Base-by-base conservation (phyloP, 2,329 filamentous ascomycete species). In the Hortaea werneckii region DNA sequence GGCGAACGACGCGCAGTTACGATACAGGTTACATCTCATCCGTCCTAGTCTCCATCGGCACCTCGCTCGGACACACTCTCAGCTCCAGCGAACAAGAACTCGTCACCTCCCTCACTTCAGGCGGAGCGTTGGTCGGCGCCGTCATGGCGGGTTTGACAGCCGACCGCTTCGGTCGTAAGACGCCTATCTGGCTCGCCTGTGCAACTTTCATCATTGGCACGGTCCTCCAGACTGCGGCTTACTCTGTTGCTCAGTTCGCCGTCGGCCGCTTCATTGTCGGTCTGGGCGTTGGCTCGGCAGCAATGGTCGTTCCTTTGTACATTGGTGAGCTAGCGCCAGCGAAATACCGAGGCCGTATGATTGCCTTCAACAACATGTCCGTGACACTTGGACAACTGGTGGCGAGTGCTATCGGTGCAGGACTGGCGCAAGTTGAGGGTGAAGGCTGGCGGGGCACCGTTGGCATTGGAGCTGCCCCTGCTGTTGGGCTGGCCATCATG, bases 261-360 rank as follows among this genome's bases (percentile, higher is more conserved):
- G 64, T 71, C 4, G 70, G 70, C 5, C 63, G 70, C 6, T 58
- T 75, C 3, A 53, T 77, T 1, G 65, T 76, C 37, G 72, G 73
- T 3, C 61, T 76, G 5, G 72, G 73, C 37, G 70, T 73, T n/a
- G 69, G 70, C 0, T 67, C 63, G 1, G 72, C 70, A 6, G 67
- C 68, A 10, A 74, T 75, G 69, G 47, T 57, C 12, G 53, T 56
- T 37, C 67, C 57, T 51, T 45, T 67, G 6, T 77, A 76, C 51
- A 74, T 76, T 37, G 69, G 67, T 2, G 73, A 76, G 45, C 61
- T 76, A 3, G 68, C 73, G 1, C 74, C 73, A 0, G 67, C 72
- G 3, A 71, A 69, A 49, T 68, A 70, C 37, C 66, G 73, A 42
- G 73, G 73, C 11, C 63, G 68, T 3, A 70, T 73, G 64, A 70